Percentiles rank a stretch among this genome's conserved stretches.
Evolutionary conservation across 352 stramenopile genomes (phyloP).

Genomic region (Phytophthora pluvialis): DNA sequence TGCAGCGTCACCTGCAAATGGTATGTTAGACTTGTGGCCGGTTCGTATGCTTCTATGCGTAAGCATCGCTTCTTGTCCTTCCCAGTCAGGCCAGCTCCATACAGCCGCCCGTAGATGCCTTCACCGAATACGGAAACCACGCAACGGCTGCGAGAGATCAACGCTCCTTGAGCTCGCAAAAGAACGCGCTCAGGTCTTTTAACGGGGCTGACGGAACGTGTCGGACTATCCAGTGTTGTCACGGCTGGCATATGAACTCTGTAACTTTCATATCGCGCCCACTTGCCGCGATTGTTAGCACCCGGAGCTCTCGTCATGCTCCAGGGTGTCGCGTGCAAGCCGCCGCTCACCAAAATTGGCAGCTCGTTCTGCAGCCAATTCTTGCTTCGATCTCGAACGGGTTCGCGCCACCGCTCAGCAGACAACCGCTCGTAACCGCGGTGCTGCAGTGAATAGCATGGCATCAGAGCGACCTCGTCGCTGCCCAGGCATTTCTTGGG

Average conservation of each 20-base stretch:
- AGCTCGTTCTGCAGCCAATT: slow-evolving; percentile 63
- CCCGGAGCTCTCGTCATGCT: slow-evolving; percentile 51
- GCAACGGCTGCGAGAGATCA: slow-evolving; percentile 72
- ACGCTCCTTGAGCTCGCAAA: slow-evolving; percentile 49
- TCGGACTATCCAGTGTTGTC: not conserved
- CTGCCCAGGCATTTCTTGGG: slow-evolving; percentile 53
- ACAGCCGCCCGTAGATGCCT: slow-evolving; percentile 62
- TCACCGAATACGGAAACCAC: slow-evolving; percentile 65
- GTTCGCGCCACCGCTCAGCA: slow-evolving; percentile 60
- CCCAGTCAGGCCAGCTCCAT: slow-evolving; percentile 47
- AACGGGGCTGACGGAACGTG: slow-evolving; percentile 11
- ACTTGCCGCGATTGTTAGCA: slow-evolving; percentile 49
- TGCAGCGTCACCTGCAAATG: slow-evolving; percentile 49
- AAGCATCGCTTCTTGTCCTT: slow-evolving; percentile 42
- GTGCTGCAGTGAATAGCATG: slow-evolving; percentile 63
- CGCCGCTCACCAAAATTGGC: slow-evolving; percentile 33
- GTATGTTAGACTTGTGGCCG: slow-evolving; percentile 34
- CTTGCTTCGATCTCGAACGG: slow-evolving; percentile 66
- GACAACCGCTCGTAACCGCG: slow-evolving; percentile 36
- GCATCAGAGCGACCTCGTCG: slow-evolving; percentile 80
- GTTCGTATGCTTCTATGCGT: slow-evolving; percentile 65
- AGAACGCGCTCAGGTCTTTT: slow-evolving; percentile 39
- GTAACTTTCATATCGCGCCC: slow-evolving; percentile 44
- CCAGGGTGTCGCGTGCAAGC: slow-evolving; percentile 2
- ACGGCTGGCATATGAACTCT: slow-evolving; percentile 39